These are phyloP conservation scores for Trypanosoma mega DNA, from an alignment of 208 protist genomes.

Conservation along the genomic window DNA sequence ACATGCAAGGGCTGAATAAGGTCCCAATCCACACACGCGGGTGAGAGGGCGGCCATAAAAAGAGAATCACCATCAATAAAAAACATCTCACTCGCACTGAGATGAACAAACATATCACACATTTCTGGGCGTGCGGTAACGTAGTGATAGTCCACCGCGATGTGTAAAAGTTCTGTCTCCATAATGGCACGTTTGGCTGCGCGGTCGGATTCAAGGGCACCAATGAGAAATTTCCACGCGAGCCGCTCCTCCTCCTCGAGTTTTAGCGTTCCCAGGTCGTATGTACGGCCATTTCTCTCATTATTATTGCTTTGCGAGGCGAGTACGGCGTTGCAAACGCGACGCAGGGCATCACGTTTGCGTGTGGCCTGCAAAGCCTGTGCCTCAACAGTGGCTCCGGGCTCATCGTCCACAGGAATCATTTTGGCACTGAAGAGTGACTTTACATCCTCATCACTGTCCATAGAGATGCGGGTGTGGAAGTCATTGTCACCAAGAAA, in stretches of 20 bases:
- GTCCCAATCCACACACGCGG: constrained; percentile 81
- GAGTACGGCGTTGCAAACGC: constrained; percentile 32
- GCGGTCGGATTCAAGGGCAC: constrained; percentile 25
- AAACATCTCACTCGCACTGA: constrained; percentile 88
- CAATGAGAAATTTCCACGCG: constrained; percentile 79
- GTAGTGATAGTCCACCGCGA: constrained; percentile 75
- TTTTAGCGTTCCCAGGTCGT: constrained; percentile 41
- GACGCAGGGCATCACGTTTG: constrained; percentile 34
- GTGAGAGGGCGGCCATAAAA: constrained; percentile 80
- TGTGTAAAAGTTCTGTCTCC: constrained; percentile 38
- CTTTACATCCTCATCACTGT: constrained; percentile 44
- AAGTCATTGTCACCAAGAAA: constrained; percentile 52
- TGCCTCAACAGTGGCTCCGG: constrained; percentile 21
- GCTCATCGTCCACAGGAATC: constrained; percentile 17
- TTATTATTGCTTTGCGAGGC: not conserved
- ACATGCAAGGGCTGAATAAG: constrained; percentile 88
- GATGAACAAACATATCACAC: constrained; percentile 90
- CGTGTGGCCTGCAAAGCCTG: constrained; percentile 23
- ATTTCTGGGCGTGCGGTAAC: constrained; percentile 71
- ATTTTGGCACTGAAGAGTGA: constrained; percentile 49
- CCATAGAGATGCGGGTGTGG: constrained; percentile 39
- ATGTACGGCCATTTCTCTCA: not conserved
- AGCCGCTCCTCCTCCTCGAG: constrained; percentile 65
- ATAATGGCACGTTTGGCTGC: constrained; percentile 33
- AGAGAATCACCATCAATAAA: constrained; percentile 92